Base-by-base conservation (phyloP, 495 filamentous ascomycete genomes). In the Lichenothelia convexa region DNA sequence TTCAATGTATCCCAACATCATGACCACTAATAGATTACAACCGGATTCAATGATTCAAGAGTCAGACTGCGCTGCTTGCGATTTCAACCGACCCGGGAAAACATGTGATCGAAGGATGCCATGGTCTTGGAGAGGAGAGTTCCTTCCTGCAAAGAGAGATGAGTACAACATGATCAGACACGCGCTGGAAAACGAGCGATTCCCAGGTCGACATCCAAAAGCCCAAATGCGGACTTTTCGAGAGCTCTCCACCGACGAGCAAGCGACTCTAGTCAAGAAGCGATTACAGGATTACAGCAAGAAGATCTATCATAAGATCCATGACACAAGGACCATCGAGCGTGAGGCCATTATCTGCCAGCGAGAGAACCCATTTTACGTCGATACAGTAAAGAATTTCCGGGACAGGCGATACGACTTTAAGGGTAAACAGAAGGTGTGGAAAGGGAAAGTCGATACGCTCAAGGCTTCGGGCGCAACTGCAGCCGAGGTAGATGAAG, bases 1-100 rank as follows among this genome's bases (percentile, higher is more conserved):
- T 12, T 93, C 89, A 35, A 99, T 99, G 89, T 99, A 99, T 55
- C 89, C 89, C 13, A 99, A 99, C 53, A 99, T 99, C 57, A 99
- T 99, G 91, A 95, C 89, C 3, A 99, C 91, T 7, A 99, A 99
- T 50, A 81, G 89, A 47, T 58, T 99, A 21, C 89, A 99, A 39
- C 89, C 89, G 1, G 89, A 99, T 53, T 95, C 91, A 3, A 89
- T 99, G 83, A 93, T 95, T 26, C 59, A 85, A 31, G 89, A 99
- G 51, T 86, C 91, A 2, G 77, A 89, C 43, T 99, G 89, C 49
- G 89, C 89, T 0, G 85, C 91, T 5, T 99, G 89, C 54, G 89
- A 99, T 48, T 99, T 99, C 67, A 99, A 99, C 44, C 67, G 89
- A 23, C 89, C 89, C 0, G 91, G 91, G 2, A 99, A 99, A 52